These are phyloP conservation scores for Termitomyces sp. DNA, from an alignment of 768 basidiomycete species.

Conservation along the genomic window DNA sequence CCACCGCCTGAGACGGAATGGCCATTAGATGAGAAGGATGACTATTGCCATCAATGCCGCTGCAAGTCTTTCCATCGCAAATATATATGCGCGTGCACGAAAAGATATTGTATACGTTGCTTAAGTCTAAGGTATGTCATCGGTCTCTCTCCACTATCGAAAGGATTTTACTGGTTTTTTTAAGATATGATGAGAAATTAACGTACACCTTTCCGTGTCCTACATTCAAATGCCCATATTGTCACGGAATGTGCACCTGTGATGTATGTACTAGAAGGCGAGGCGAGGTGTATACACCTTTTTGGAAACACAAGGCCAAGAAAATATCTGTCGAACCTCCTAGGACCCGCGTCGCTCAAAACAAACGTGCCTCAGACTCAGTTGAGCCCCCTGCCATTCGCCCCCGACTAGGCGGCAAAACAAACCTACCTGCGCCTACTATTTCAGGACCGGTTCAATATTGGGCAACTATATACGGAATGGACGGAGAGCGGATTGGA, in stretches of 20 bases:
- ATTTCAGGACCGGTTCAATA: slow-evolving; percentile 18
- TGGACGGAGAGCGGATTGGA: slow-evolving; percentile 25
- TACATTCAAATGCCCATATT: slow-evolving; percentile 41
- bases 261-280: slow-evolving; percentile 38
- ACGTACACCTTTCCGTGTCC: slow-evolving; percentile 14
- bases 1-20: background rate
- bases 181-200: slow-evolving; percentile 15
- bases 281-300: slow-evolving; percentile 41
- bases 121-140: slow-evolving; percentile 13
- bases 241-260: slow-evolving; percentile 46
- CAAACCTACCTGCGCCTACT: slow-evolving; percentile 5
- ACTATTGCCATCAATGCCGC: slow-evolving; percentile 23
- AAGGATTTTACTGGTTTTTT: background rate
- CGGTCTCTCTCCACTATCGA: background rate
- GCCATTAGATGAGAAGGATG: slow-evolving; percentile 2
- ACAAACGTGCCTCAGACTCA: background rate
- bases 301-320: background rate
- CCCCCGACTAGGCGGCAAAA: slow-evolving; percentile 5
- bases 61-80: slow-evolving; percentile 2
- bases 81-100: slow-evolving; percentile 9
- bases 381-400: background rate
- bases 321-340: background rate
- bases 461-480: slow-evolving; percentile 28
- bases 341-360: background rate
- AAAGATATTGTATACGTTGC: slow-evolving; percentile 18